These are phyloP conservation scores for Casuarina cunninghamiana DNA, from an alignment of 306 rosid species.

Conservation along the genomic window DNA sequence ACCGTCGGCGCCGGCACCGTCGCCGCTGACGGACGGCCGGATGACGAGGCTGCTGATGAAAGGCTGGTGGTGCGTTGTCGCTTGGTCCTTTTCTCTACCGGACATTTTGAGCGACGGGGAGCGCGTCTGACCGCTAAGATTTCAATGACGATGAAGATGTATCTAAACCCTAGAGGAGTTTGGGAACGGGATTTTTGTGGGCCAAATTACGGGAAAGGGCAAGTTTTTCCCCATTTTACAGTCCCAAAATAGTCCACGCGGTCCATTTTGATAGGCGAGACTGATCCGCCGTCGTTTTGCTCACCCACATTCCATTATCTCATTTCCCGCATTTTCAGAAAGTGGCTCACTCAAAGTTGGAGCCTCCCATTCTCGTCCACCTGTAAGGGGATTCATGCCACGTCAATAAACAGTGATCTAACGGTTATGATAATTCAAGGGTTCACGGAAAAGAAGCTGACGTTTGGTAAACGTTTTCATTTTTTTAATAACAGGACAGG, in stretches of 20 bases:
- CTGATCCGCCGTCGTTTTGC: too few species aligned
- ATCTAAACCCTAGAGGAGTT: conserved; percentile 34
- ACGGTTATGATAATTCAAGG: too few species aligned
- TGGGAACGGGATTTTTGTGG: not conserved
- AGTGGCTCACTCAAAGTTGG: too few species aligned
- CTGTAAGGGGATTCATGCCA: too few species aligned
- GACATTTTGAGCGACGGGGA: conserved; percentile 27
- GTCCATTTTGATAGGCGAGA: not conserved
- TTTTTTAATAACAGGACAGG: too few species aligned
- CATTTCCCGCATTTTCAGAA: too few species aligned
- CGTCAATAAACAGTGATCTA: too few species aligned
- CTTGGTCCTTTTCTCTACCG: conserved; percentile 50
- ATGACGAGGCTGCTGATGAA: conserved; percentile 62
- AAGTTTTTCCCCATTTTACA: not conserved
- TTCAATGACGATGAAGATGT: conserved; percentile 5
- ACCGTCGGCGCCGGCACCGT: conserved; percentile 26
- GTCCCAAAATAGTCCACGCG: not conserved
- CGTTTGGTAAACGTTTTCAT: too few species aligned
- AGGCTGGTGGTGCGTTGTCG: conserved; percentile 50
- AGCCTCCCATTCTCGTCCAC: too few species aligned
- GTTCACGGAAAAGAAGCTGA: too few species aligned
- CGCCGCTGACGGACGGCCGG: conserved; percentile 50
- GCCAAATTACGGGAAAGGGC: conserved; percentile 26
- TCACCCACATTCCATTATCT: too few species aligned
- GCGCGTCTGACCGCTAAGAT: conserved; percentile 19